Conservation (phyloP, 2,329 filamentous ascomycete genomes). For the Neofusicoccum laricinum region DNA sequence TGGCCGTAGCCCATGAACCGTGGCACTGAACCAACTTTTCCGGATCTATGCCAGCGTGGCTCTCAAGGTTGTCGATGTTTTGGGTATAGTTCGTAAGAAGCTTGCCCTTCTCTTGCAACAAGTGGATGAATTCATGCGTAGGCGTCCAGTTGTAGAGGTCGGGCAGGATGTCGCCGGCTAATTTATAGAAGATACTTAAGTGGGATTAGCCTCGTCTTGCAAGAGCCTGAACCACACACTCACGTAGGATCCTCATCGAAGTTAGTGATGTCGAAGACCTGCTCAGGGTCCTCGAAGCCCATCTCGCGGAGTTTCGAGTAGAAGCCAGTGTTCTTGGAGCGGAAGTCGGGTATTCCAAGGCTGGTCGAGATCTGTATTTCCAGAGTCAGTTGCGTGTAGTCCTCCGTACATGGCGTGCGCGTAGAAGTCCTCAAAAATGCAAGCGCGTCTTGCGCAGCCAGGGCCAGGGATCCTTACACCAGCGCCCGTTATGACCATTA, state of each 20-base stretch:
- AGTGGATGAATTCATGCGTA: constrained; percentile 88
- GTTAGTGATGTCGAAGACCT: constrained; percentile 87
- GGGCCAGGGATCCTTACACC: constrained; percentile 45
- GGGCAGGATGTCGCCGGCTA: constrained; percentile 88
- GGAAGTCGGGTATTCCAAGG: constrained; percentile 94
- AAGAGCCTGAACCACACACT: background rate
- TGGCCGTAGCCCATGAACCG: constrained; percentile 90
- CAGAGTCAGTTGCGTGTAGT: constrained; percentile 24
- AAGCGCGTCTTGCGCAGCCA: constrained; percentile 33
- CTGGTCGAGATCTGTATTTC: constrained; percentile 73
- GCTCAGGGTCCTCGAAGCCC: constrained; percentile 79
- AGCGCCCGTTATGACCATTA: constrained; percentile 90
- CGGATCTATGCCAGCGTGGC: constrained; percentile 74
- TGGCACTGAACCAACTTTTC: constrained; percentile 94
- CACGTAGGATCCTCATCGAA: constrained; percentile 76
- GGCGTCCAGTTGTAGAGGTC: constrained; percentile 77
- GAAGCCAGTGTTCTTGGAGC: constrained; percentile 87
- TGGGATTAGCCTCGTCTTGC: background rate
- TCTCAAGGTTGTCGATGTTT: constrained; percentile 96
- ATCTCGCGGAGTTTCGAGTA: constrained; percentile 81
- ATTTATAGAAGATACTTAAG: constrained; percentile 72
- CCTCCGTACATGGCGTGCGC: background rate
- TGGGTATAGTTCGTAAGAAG: constrained; percentile 97
- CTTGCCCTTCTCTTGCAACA: constrained; percentile 84
- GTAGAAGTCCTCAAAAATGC: background rate